These are phyloP conservation scores for Suillus placidus DNA, from an alignment of 768 basidiomycete species.

Conservation along the genomic window DNA sequence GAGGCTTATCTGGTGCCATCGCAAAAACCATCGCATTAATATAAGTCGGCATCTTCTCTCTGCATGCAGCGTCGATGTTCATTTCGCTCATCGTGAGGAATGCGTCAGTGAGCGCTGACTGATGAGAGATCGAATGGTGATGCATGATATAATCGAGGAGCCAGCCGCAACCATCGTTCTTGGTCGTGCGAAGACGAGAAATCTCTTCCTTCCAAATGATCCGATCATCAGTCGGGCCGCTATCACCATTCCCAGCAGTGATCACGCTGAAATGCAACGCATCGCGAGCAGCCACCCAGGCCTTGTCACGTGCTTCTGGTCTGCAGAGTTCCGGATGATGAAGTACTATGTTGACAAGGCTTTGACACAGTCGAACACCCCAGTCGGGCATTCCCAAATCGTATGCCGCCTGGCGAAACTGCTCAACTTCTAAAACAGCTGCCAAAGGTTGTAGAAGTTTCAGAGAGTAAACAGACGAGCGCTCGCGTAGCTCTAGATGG, in stretches of 20 bases:
- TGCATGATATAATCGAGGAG: constrained; percentile 14
- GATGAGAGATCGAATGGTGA: constrained; percentile 7
- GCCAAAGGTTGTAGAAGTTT: constrained; percentile 10
- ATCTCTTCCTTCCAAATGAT: constrained; percentile 2
- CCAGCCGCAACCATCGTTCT: constrained; percentile 7
- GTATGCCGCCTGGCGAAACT: constrained; percentile 8
- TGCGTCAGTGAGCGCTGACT: constrained; percentile 12
- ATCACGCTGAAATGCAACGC: constrained; percentile 13
- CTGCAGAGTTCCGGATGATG: constrained; percentile 4
- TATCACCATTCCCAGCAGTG: neutral
- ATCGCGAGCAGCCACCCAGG: constrained; percentile 10
- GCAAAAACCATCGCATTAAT: constrained; percentile 8
- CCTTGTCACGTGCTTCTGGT: neutral
- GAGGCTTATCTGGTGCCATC: constrained; percentile 8
- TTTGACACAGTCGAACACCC: constrained; percentile 8
- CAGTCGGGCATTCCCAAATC: constrained; percentile 10
- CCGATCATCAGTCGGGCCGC: constrained; percentile 1
- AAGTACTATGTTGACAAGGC: constrained; percentile 4
- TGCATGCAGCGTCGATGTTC: neutral
- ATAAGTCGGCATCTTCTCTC: constrained; percentile 4
- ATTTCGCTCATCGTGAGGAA: constrained; percentile 14
- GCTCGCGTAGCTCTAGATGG: constrained; percentile 6
- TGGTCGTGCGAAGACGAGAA: neutral
- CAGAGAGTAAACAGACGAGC: constrained; percentile 8
- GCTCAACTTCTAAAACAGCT: constrained; percentile 4